Conservation (phyloP, 2,329 filamentous ascomycete species). For the Cercospora zeina region DNA sequence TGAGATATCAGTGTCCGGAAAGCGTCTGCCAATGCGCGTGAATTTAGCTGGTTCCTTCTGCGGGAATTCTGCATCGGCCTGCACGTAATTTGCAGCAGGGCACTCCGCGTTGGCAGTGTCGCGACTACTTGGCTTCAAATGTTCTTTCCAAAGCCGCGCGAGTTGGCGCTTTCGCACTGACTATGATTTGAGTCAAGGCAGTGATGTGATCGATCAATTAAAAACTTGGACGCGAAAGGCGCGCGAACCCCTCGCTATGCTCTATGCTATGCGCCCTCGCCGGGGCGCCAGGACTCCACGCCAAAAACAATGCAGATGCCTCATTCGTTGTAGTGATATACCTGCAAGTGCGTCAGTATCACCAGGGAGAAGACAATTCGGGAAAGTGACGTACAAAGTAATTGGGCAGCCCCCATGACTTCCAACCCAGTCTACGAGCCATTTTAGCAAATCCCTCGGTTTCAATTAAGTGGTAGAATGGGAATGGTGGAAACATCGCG, state of each 20-base stretch:
- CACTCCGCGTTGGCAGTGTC: neutral
- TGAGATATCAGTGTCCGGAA: neutral
- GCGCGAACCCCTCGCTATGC: neutral
- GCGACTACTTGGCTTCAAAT: no score
- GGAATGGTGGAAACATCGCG: slow-evolving; percentile 96
- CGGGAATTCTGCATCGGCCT: neutral
- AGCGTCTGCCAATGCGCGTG: neutral
- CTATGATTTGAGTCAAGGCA: neutral
- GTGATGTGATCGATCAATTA: neutral
- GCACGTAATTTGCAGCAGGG: neutral
- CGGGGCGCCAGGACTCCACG: slow-evolving; percentile 12
- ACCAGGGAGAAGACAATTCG: neutral
- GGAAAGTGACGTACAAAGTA: slow-evolving; percentile 71
- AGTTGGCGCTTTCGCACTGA: neutral
- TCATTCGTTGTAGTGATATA: slow-evolving; percentile 31
- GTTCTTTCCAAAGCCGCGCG: no score
- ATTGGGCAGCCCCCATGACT: slow-evolving; percentile 85
- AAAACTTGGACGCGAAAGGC: neutral
- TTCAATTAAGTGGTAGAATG: slow-evolving; percentile 96
- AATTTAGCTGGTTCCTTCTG: neutral
- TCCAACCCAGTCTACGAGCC: slow-evolving; percentile 84
- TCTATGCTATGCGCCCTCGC: slow-evolving; percentile 12
- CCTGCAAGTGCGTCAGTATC: slow-evolving; percentile 7
- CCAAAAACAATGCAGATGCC: slow-evolving; percentile 10
- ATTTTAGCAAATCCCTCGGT: slow-evolving; percentile 98